phyloP scores from a whole-genome alignment of 129 eudicot genomes.

The Escallonia herrerae region DNA sequence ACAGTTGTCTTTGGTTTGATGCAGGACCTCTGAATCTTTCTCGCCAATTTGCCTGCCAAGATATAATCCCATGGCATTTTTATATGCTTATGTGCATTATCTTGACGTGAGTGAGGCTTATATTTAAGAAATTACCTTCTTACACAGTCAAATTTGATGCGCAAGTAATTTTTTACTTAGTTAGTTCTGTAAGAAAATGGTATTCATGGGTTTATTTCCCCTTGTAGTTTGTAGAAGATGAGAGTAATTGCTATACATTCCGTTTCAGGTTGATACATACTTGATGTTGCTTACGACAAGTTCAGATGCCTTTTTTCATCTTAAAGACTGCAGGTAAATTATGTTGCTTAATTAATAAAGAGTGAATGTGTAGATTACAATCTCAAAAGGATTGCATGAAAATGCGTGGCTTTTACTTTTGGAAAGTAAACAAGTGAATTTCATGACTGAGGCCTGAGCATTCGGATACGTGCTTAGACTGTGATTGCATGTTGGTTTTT shows the following conservation, averaged over 20 bases:
- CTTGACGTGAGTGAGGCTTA: constrained; percentile 64
- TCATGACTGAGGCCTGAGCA: no score
- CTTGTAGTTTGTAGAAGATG: neutral
- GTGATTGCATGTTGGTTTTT: neutral
- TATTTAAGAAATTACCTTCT: constrained; percentile 1
- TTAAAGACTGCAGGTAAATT: constrained; percentile 85
- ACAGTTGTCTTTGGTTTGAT: constrained; percentile 11
- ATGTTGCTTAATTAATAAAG: neutral
- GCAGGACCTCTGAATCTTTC: constrained; percentile 97
- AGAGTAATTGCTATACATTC: constrained; percentile 2
- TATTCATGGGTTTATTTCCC: neutral
- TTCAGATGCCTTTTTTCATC: constrained; percentile 87
- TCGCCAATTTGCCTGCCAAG: constrained; percentile 98
- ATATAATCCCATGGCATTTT: constrained; percentile 95
- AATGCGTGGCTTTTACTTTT: no score
- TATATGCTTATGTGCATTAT: constrained; percentile 87
- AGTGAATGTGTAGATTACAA: neutral
- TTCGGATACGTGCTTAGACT: no score
- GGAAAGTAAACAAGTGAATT: no score
- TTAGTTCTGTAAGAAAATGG: neutral
- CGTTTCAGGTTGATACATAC: constrained; percentile 76
- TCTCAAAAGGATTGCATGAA: no score
- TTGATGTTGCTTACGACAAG: constrained; percentile 80
- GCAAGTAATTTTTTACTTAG: neutral
- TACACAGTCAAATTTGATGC: constrained; percentile 6